These are phyloP conservation scores for Arthrobotrys conoides DNA, from an alignment of 2,329 filamentous ascomycete species.

Conservation along the genomic window DNA sequence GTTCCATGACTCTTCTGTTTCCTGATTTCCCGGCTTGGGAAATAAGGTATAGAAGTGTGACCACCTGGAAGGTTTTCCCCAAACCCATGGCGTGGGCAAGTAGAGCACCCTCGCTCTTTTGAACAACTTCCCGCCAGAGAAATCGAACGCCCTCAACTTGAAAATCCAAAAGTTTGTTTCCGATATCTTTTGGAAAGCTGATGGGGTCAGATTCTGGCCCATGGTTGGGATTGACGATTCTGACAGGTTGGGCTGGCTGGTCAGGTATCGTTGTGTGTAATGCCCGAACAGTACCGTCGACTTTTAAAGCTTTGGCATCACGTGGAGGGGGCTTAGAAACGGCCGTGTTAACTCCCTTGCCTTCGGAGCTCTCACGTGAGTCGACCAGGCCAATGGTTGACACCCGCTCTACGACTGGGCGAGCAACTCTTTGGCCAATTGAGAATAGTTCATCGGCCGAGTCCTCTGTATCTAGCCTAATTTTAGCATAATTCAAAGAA, in stretches of 20 bases:
- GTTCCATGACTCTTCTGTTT: conserved; percentile 73
- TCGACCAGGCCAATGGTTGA: too few species aligned
- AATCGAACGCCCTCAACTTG: conserved; percentile 87
- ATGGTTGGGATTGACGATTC: conserved; percentile 19
- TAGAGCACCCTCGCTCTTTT: conserved; percentile 62
- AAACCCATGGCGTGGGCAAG: conserved; percentile 78
- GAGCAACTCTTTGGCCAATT: too few species aligned
- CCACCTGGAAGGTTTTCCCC: conserved; percentile 89
- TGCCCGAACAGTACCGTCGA: too few species aligned
- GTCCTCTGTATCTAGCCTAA: too few species aligned
- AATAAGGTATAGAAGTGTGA: conserved; percentile 45
- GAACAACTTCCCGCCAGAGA: conserved; percentile 86
- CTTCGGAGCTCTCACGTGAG: too few species aligned
- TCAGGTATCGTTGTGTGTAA: too few species aligned
- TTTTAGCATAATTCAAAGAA: neutral
- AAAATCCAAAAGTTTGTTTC: conserved; percentile 26
- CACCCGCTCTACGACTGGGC: too few species aligned
- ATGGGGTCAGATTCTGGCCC: neutral
- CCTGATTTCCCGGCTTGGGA: conserved; percentile 68
- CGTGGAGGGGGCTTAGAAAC: too few species aligned
- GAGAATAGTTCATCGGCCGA: too few species aligned
- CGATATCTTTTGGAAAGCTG: conserved; percentile 9
- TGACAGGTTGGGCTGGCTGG: neutral
- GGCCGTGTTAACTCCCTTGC: too few species aligned
- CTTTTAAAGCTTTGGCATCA: too few species aligned